A percentile compares a stretch with the other conserved stretches of the same genome.
Evolutionary conservation across 208 protist species (phyloP).

Genomic region (Blechomonas ayalai): DNA sequence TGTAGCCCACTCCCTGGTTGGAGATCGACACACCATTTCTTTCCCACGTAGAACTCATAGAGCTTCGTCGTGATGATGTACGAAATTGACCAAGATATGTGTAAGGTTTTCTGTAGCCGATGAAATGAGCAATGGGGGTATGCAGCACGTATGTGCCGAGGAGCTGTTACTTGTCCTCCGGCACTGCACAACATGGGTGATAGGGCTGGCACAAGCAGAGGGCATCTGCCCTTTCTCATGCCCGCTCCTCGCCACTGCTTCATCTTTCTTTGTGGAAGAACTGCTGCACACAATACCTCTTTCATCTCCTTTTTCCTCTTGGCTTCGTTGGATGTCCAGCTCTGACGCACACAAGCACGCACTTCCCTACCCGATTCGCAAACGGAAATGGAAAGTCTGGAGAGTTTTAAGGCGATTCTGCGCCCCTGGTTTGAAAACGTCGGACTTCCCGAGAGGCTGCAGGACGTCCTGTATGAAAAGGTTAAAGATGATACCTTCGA

Average conservation of each 20-base stretch:
- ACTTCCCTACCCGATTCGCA: too few species aligned
- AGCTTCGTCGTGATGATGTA: background rate
- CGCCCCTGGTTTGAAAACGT: constrained; percentile 23
- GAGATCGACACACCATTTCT: constrained; percentile 1
- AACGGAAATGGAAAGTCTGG: too few species aligned
- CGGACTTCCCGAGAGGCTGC: constrained; percentile 19
- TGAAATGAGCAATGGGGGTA: too few species aligned
- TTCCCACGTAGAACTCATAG: background rate
- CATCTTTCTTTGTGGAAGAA: too few species aligned
- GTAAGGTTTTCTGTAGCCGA: too few species aligned
- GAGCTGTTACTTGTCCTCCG: too few species aligned
- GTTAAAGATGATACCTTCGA: constrained; percentile 30
- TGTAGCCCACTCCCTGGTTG: constrained; percentile 1
- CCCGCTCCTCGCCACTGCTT: too few species aligned
- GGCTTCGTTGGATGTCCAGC: background rate
- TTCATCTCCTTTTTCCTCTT: background rate
- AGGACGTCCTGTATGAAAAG: constrained; percentile 25
- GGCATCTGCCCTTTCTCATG: too few species aligned
- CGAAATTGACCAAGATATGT: too few species aligned
- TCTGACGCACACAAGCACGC: background rate
- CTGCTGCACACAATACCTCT: background rate
- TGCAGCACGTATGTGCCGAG: background rate
- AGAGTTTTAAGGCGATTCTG: constrained; percentile 22
- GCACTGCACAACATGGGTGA: too few species aligned
- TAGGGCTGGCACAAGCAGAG: too few species aligned